Base-by-base conservation (phyloP, 352 stramenopile genomes). In the Bremia lactucae region DNA sequence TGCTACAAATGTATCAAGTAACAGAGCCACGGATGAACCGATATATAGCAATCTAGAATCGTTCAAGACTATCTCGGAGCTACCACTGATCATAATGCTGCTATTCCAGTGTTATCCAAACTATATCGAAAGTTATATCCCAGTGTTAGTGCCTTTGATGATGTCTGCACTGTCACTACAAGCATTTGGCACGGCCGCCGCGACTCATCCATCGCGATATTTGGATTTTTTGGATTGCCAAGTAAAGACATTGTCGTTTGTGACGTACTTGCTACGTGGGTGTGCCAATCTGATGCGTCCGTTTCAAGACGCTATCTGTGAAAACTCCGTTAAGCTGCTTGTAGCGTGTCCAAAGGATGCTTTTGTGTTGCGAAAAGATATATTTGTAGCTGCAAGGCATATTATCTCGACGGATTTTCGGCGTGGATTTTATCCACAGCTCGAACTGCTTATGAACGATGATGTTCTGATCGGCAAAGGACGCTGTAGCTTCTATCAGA, bases 381-480 rank as follows among this genome's bases (percentile, higher is more conserved):
- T 98, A 26, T 90, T 98, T 35, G 76, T 98, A 8, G 87, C 87
- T 2, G 96, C 94, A 11, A 78, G 95, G 14, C 93, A 98, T 63
- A 97, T 99, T 38, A 88, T 99, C 15, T 95, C 95, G 28, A 98
- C 94, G 1, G 89, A 98, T 23, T 98, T 98, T 58, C 87, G 94
- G n/a, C 79, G 85, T 13, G 93, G 92, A 6, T 98, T 98, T 59
- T 97, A 96, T 46, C 36, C 71, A 11, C 94, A 98, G 37, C 65
- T 98, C 11, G 94, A 98, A 60, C 48, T 86, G 22, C 79, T 98
- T 19, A 86, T 98, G 59, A 88, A 98, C 43, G 95, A 98, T 65
- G 75, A 95, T 11, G 77, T 98, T 3, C 63, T 98, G 16, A 78
- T 97, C 11, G 94, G 95, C 14, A 84, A 78, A 50, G 74, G 70